A percentile compares a stretch with the other conserved stretches of the same genome.
Evolutionary conservation across 2,329 filamentous ascomycete species (phyloP).

Genomic region (Metarhizium humberi): DNA sequence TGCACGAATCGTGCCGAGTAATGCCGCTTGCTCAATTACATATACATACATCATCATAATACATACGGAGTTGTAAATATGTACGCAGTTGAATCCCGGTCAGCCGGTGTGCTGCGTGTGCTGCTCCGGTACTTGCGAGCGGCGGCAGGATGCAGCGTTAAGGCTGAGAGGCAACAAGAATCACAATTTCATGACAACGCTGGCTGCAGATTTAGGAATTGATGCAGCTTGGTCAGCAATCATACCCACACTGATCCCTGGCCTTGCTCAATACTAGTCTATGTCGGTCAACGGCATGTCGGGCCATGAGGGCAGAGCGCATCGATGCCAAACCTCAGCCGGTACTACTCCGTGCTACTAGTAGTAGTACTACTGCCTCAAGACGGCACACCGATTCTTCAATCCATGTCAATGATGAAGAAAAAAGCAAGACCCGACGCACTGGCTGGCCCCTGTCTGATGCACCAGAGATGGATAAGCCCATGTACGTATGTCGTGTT

Average conservation of each 20-base stretch:
- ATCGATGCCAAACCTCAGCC: neutral
- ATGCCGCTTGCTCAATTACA: neutral
- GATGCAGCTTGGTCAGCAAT: neutral
- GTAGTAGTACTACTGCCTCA: too few relatives aligned
- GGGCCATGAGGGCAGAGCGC: neutral
- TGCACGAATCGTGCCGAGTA: neutral
- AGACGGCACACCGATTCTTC: neutral
- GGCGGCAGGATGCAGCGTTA: neutral
- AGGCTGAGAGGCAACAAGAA: neutral
- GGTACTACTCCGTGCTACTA: neutral
- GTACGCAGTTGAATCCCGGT: too few relatives aligned
- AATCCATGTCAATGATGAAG: constrained; percentile 1
- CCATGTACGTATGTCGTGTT: neutral
- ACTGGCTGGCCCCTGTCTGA: constrained; percentile 7
- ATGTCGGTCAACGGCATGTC: neutral
- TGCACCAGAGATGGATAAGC: neutral
- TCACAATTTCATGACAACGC: neutral
- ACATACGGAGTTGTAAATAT: too few relatives aligned
- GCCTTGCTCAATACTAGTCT: neutral
- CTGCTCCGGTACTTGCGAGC: neutral
- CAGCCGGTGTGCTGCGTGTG: neutral
- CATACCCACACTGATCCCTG: neutral
- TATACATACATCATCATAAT: too few relatives aligned
- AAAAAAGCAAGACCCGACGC: constrained; percentile 8
- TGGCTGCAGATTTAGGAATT: neutral